Conservation (phyloP, 352 stramenopile genomes). For the Pythium graminicola region DNA sequence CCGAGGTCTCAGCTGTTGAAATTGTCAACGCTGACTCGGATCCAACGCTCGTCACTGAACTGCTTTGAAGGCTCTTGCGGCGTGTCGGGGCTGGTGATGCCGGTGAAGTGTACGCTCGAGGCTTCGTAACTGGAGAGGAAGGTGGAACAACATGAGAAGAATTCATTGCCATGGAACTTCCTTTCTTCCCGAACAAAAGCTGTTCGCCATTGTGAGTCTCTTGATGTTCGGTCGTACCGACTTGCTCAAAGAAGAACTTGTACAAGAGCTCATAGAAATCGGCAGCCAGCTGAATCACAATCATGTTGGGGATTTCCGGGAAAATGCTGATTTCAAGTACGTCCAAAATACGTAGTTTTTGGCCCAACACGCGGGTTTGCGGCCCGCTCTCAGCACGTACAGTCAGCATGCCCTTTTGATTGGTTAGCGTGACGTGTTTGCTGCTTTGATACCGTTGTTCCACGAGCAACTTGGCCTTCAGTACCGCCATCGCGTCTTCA, state of each 20-base stretch:
- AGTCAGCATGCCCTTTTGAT: slow-evolving; percentile 69
- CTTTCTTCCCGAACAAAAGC: slow-evolving; percentile 54
- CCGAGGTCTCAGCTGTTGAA: slow-evolving; percentile 7
- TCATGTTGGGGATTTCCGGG: slow-evolving; percentile 74
- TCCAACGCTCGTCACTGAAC: not conserved
- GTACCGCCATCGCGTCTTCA: slow-evolving; percentile 61
- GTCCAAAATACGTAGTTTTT: slow-evolving; percentile 68
- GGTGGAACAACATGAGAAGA: not conserved
- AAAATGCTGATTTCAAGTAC: slow-evolving; percentile 80
- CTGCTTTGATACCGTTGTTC: slow-evolving; percentile 46
- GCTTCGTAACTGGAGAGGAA: slow-evolving; percentile 11
- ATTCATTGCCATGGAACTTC: slow-evolving; percentile 4
- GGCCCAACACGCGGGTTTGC: slow-evolving; percentile 49
- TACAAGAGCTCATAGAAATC: slow-evolving; percentile 82
- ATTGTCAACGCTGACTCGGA: slow-evolving; percentile 11
- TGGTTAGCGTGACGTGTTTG: slow-evolving; percentile 21
- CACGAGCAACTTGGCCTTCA: slow-evolving; percentile 63
- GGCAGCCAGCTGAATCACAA: slow-evolving; percentile 71
- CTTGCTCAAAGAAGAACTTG: slow-evolving; percentile 81
- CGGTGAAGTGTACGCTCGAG: slow-evolving; percentile 9
- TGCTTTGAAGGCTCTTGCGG: slow-evolving; percentile 22
- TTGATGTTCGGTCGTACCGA: slow-evolving; percentile 19
- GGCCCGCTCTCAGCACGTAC: slow-evolving; percentile 70
- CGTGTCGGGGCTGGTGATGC: slow-evolving; percentile 6
- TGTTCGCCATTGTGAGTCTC: slow-evolving; percentile 41